Base-by-base conservation (phyloP, 306 rosid species). In the Cicer pinnatifidum region DNA sequence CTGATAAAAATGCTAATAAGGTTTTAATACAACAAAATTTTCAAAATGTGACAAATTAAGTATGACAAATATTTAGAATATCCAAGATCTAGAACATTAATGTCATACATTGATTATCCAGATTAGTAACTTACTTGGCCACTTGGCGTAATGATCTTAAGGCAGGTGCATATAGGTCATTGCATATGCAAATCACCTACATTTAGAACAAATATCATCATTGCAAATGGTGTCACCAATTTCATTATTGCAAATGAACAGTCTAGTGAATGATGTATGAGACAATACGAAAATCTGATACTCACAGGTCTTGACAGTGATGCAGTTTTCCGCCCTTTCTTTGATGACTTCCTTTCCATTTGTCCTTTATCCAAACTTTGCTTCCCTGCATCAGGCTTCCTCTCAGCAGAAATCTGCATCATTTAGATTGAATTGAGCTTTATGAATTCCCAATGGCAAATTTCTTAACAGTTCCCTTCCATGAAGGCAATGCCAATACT, bases 141-240 rank as follows among this genome's bases (percentile, higher is more conserved):
- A 91, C 85, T 72, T 85, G 91, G 69, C 98, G 97, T 79, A 93
- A 80, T 44, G 92, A 89, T 87, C 98, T 91, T 84, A 93, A 87
- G 65, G 91, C 92, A 57, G 98, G 96, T 58, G 97, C 90, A 74
- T 93, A 93, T 37, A 93, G 86, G 79, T 93, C 98, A 86, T 93
- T 93, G 72, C 98, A 93, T 80, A 93, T 93, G 89, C 98, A 93
- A 77, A 93, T 89, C 75, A 93, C 93, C 98, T 93, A 82, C 72
- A 82, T 56, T 76, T 62, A 76, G 35, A 78, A 33, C 48, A 61
- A 81, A 76, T 63, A 69, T 61, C 52, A 81, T 50, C 16, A 20
- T 66, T 28, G 45, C 60, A 72, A 71, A 78, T 75, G 16, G 64
- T 60, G n/a, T 47, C 66, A 20, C 44, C 52, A 80, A 75, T 64